Conservation (phyloP, 495 filamentous ascomycete species). For the Lophiostoma macrostomum region DNA sequence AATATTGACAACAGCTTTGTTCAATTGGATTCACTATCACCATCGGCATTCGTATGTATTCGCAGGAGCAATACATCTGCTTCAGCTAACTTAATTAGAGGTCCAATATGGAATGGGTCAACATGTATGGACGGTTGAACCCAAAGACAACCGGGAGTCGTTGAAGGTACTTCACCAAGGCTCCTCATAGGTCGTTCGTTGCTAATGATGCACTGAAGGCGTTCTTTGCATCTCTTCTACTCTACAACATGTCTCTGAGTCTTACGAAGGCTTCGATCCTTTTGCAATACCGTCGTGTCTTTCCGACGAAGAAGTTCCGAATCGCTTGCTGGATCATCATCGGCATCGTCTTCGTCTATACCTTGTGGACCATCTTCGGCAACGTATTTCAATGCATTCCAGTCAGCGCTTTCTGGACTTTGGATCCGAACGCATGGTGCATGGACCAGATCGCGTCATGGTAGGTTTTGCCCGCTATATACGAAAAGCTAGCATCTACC, state of each 20-base stretch:
- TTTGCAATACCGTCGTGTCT: constrained; percentile 35
- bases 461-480: no score
- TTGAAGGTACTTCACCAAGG: constrained; percentile 11
- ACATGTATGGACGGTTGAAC: constrained; percentile 4
- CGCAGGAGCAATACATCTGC: neutral
- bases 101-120: constrained; percentile 34
- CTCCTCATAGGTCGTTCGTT: neutral
- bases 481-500: no score
- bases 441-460: constrained; percentile 47
- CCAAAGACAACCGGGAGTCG: constrained; percentile 13
- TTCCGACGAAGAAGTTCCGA: constrained; percentile 26
- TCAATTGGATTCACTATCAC: constrained; percentile 32
- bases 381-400: constrained; percentile 39
- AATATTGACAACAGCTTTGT: constrained; percentile 16
- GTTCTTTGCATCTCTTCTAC: constrained; percentile 31
- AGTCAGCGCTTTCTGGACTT: constrained; percentile 42
- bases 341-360: constrained; percentile 25
- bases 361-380: constrained; percentile 33
- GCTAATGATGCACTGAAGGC: constrained; percentile 20
- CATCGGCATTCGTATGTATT: constrained; percentile 22
- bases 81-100: constrained; percentile 10
- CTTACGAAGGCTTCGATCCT: constrained; percentile 36
- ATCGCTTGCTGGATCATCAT: constrained; percentile 27
- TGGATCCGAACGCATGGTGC: constrained; percentile 36
- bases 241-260: constrained; percentile 34